phyloP scores from a whole-genome alignment of 192 early-diverging fungal genomes.

The Lobosporangium transversale region DNA sequence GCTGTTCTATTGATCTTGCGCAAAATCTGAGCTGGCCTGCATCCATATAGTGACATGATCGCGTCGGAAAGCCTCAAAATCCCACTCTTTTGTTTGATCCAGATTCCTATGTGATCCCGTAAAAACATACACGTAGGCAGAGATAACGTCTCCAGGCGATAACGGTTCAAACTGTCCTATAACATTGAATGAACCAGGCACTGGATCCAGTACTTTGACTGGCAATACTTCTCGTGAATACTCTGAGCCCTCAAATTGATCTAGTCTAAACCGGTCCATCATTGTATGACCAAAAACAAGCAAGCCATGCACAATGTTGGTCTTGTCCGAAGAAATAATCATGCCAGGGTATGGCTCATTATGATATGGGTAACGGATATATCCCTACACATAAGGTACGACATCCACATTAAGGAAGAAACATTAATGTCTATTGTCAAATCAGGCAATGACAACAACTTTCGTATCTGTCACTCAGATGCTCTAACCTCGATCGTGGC shows the following conservation, averaged over 20 bases:
- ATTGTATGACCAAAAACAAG: conserved; percentile 37
- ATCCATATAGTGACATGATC: conserved; percentile 35
- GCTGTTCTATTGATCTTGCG: background rate
- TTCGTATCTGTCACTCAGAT: too few species aligned
- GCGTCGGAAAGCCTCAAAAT: conserved; percentile 28
- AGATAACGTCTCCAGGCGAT: conserved; percentile 15
- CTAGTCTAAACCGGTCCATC: conserved; percentile 34
- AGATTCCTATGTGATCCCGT: conserved; percentile 26
- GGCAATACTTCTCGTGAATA: conserved; percentile 27
- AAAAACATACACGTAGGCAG: conserved; percentile 41
- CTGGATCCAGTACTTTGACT: conserved; percentile 24
- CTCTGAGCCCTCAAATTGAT: conserved; percentile 45
- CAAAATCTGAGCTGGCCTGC: conserved; percentile 25
- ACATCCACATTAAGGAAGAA: too few species aligned
- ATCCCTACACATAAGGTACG: too few species aligned
- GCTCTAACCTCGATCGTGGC: conserved; percentile 37
- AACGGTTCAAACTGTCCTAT: conserved; percentile 7
- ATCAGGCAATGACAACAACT: too few species aligned
- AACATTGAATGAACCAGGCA: conserved; percentile 15
- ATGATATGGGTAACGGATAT: conserved; percentile 38
- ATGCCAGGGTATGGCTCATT: conserved; percentile 49
- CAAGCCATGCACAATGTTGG: conserved; percentile 30
- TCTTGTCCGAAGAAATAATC: conserved; percentile 27
- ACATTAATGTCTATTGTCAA: too few species aligned
- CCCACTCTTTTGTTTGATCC: conserved; percentile 24